phyloP scores from a whole-genome alignment of 1,284 basidiomycete genomes.

The Cutaneotrichosporon sp. region DNA sequence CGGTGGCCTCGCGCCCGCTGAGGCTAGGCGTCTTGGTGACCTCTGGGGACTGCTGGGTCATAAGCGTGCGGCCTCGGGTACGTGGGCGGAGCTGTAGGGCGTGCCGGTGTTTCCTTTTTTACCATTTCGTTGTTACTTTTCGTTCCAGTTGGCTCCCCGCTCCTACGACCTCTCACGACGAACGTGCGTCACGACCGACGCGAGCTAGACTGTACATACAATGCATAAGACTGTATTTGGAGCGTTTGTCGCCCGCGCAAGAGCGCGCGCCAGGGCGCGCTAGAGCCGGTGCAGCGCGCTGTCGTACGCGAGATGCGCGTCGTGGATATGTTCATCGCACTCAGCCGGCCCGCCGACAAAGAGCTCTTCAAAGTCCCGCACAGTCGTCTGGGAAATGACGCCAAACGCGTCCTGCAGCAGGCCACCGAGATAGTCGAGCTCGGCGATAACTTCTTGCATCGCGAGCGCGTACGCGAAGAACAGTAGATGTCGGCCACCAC shows the following conservation, averaged over 20 bases:
- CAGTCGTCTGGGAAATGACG: slow-evolving; percentile 62
- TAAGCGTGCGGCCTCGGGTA: slow-evolving; percentile 6
- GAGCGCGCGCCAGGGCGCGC: too few relatives aligned
- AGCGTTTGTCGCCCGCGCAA: too few relatives aligned
- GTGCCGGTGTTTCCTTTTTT: too few relatives aligned
- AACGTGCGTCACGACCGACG: too few relatives aligned
- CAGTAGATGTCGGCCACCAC: slow-evolving; percentile 69
- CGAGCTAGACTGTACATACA: too few relatives aligned
- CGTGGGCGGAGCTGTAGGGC: slow-evolving; percentile 24
- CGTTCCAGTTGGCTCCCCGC: too few relatives aligned
- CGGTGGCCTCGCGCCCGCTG: slow-evolving; percentile 17
- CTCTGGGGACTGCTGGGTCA: slow-evolving; percentile 20
- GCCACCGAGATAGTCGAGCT: slow-evolving; percentile 70
- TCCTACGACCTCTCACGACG: too few relatives aligned
- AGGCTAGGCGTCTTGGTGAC: slow-evolving; percentile 21
- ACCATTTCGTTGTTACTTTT: too few relatives aligned
- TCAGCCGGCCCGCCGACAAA: slow-evolving; percentile 44
- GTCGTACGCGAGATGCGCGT: neutral
- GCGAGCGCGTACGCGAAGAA: slow-evolving; percentile 91
- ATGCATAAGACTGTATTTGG: too few relatives aligned
- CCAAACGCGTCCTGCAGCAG: slow-evolving; percentile 82
- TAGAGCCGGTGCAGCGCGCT: too few relatives aligned
- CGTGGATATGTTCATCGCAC: neutral
- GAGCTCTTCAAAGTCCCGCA: slow-evolving; percentile 63
- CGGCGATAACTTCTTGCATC: slow-evolving; percentile 81